These are phyloP conservation scores for Pichia terricola DNA, from an alignment of 1,139 yeast genomes.

Conservation along the genomic window DNA sequence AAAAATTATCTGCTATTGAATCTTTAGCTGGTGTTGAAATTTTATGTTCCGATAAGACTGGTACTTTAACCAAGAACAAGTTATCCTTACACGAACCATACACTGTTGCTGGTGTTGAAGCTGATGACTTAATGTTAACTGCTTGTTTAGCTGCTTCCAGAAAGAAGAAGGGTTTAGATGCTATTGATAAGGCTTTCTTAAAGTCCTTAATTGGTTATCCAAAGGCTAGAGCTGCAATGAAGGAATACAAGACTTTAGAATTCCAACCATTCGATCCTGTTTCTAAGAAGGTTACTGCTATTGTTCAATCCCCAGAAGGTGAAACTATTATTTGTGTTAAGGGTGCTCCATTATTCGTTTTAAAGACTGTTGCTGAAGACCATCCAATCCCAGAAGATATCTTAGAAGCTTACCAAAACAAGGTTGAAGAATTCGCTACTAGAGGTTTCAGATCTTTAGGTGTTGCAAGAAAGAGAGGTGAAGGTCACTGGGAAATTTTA, in stretches of 20 bases:
- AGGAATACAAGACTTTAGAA: slow-evolving; percentile 90
- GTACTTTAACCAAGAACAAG: slow-evolving; percentile 98
- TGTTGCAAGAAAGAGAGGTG: slow-evolving; percentile 99
- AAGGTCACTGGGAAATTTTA: slow-evolving; percentile 96
- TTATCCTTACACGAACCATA: slow-evolving; percentile 93
- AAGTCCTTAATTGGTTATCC: slow-evolving; percentile 81
- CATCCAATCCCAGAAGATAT: slow-evolving; percentile 94
- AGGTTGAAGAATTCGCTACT: slow-evolving; percentile 94
- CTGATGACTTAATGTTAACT: slow-evolving; percentile 94
- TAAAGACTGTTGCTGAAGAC: slow-evolving; percentile 93
- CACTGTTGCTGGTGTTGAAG: slow-evolving; percentile 98
- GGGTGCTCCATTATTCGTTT: slow-evolving; percentile 94
- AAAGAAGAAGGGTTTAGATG: slow-evolving; percentile 98
- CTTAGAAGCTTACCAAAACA: slow-evolving; percentile 91
- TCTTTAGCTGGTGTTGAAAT: slow-evolving; percentile 94
- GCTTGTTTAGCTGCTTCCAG: slow-evolving; percentile 98
- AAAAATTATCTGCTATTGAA: slow-evolving; percentile 94
- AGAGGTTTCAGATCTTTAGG: slow-evolving; percentile 99
- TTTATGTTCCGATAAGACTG: slow-evolving; percentile 98
- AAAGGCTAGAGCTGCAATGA: slow-evolving; percentile 90
- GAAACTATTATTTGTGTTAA: slow-evolving; percentile 93
- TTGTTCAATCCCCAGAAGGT: slow-evolving; percentile 93
- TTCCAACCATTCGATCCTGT: slow-evolving; percentile 98
- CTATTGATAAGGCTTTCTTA: slow-evolving; percentile 95
- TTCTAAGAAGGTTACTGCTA: slow-evolving; percentile 91